Evolutionary conservation across 1,284 basidiomycete species (phyloP).

Genomic region (Melampsora larici-populina): DNA sequence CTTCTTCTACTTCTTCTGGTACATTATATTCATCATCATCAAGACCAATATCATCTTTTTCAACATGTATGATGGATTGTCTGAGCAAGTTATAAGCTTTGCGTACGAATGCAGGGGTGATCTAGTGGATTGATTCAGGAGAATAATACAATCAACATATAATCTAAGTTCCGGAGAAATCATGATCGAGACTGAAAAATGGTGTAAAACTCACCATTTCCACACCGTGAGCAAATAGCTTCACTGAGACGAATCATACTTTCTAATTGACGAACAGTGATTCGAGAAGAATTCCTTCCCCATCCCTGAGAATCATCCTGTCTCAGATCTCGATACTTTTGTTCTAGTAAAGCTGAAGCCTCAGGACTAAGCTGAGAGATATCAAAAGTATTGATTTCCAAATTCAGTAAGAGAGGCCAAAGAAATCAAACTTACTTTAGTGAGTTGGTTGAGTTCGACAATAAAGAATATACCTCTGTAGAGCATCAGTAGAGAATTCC

Average conservation of each 20-base stretch:
- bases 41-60: constrained; percentile 97
- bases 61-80: constrained; percentile 98
- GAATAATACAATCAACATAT: neutral
- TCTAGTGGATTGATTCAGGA: constrained; percentile 57
- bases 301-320: constrained; percentile 86
- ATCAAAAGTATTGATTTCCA: no score
- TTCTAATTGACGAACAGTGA: constrained; percentile 92
- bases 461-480: constrained; percentile 95
- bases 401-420: neutral
- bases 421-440: constrained; percentile 64
- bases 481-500: constrained; percentile 91
- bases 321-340: constrained; percentile 57
- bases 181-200: neutral
- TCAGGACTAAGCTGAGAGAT: constrained; percentile 75
- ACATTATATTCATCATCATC: constrained; percentile 67
- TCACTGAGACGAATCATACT: constrained; percentile 96
- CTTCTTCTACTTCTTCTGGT: constrained; percentile 51
- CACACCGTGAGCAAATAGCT: constrained; percentile 91
- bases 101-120: constrained; percentile 85
- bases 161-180: neutral
- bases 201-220: constrained; percentile 63
- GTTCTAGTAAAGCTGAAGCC: constrained; percentile 82
- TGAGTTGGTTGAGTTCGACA: constrained; percentile 88
- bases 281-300: constrained; percentile 87
- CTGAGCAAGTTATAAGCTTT: constrained; percentile 90